Percentiles rank a stretch among this genome's conserved stretches.
Conservation (phyloP, 2,329 filamentous ascomycete genomes). For the Fusarium miscanthi region DNA sequence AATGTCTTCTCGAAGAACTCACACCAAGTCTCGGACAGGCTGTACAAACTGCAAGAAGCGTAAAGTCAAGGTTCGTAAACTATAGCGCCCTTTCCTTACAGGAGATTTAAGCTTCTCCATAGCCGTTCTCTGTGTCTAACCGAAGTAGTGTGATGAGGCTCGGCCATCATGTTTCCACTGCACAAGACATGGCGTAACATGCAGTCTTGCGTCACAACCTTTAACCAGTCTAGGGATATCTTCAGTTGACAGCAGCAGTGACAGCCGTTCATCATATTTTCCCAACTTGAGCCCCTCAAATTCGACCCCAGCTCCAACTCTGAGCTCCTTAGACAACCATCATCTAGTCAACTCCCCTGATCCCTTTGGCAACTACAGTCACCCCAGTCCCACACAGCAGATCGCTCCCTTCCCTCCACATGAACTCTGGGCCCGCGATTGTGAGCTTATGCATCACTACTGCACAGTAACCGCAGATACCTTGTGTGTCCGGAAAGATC, state of each 20-base stretch:
- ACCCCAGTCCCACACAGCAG: constrained; percentile 29
- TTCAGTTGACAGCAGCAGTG: neutral
- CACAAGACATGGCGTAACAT: constrained; percentile 43
- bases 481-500: constrained; percentile 39
- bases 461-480: constrained; percentile 42
- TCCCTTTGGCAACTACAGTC: constrained; percentile 3
- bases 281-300: constrained; percentile 30
- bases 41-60: constrained; percentile 49
- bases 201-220: constrained; percentile 40
- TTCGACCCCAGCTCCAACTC: neutral
- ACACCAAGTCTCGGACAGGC: constrained; percentile 50
- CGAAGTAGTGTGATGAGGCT: constrained; percentile 43
- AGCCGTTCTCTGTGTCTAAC: constrained; percentile 9
- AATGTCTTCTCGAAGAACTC: constrained; percentile 45
- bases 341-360: constrained; percentile 12
- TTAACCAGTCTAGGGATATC: neutral
- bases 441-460: constrained; percentile 50
- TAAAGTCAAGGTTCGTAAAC: constrained; percentile 48
- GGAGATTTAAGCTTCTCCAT: neutral
- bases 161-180: constrained; percentile 48
- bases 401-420: constrained; percentile 42
- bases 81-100: neutral
- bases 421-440: constrained; percentile 36
- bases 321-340: constrained; percentile 8
- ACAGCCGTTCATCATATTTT: constrained; percentile 1